These are phyloP conservation scores for Sambucus nigra DNA, from an alignment of 129 eudicot genomes.

Conservation along the genomic window DNA sequence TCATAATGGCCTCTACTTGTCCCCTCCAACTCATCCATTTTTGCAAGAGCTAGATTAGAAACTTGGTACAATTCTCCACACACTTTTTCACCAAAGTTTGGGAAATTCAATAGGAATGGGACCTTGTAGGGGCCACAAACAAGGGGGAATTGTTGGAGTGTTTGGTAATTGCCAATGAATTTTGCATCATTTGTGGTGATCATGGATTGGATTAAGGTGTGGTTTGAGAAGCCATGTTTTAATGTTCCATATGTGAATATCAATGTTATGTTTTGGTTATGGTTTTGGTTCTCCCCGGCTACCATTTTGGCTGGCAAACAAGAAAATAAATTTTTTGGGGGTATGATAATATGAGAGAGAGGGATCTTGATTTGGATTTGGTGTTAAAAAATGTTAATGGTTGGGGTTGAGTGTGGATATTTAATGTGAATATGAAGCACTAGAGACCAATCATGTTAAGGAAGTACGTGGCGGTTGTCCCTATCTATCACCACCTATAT, in stretches of 20 bases:
- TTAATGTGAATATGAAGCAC: no score
- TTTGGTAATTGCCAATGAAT: conserved; percentile 38
- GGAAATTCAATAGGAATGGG: conserved; percentile 69
- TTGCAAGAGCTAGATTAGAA: conserved; percentile 28
- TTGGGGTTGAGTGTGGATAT: no score
- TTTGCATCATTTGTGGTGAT: conserved; percentile 46
- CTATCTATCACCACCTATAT: no score
- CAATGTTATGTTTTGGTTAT: no score
- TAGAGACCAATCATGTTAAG: no score
- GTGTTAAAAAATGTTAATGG: no score
- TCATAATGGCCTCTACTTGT: conserved; percentile 52
- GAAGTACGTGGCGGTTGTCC: no score
- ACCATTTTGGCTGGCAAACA: no score
- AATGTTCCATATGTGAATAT: conserved; percentile 77
- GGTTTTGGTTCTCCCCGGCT: no score
- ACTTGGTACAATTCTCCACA: conserved; percentile 68
- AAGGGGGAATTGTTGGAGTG: conserved; percentile 43
- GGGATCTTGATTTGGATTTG: no score
- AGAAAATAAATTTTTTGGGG: no score
- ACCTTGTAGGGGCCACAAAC: conserved; percentile 75
- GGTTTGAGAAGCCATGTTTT: conserved; percentile 58
- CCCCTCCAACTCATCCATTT: conserved; percentile 70
- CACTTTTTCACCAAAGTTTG: conserved; percentile 39
- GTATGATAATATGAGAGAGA: no score
- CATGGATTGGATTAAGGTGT: conserved; percentile 38